Evolutionary conservation across 768 basidiomycete species (phyloP).

Genomic region (Lactarius hengduanensis): DNA sequence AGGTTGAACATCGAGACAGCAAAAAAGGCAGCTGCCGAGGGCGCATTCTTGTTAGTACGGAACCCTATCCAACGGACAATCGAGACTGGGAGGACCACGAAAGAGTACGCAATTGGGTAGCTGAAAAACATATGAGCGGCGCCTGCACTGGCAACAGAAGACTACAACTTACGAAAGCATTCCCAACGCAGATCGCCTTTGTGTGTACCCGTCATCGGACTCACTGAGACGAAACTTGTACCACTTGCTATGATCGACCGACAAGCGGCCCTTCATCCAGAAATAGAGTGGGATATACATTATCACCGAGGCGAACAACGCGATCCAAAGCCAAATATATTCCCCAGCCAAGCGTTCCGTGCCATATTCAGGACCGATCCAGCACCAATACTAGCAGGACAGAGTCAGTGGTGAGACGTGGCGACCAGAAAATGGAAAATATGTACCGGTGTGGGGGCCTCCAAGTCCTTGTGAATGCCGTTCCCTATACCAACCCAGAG

Average conservation of each 20-base stretch:
- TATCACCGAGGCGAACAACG: constrained; percentile 37
- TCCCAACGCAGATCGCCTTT: constrained; percentile 18
- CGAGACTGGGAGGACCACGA: too few species aligned
- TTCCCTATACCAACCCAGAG: constrained; percentile 41
- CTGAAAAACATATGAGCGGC: constrained; percentile 25
- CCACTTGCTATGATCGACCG: constrained; percentile 35
- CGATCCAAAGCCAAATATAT: constrained; percentile 47
- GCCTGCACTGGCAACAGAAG: neutral
- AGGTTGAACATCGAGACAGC: constrained; percentile 38
- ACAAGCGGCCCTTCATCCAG: constrained; percentile 39
- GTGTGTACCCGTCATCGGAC: constrained; percentile 8
- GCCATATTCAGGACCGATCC: constrained; percentile 38
- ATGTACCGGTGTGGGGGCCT: constrained; percentile 39
- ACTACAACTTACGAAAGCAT: constrained; percentile 32
- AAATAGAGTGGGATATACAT: constrained; percentile 40
- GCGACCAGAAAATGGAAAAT: neutral
- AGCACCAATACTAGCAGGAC: constrained; percentile 40
- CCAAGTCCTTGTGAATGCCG: constrained; percentile 29
- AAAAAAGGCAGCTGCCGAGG: constrained; percentile 37
- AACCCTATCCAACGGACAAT: neutral
- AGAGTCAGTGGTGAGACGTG: neutral
- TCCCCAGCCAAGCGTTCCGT: constrained; percentile 40
- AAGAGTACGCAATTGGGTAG: constrained; percentile 35
- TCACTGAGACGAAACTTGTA: constrained; percentile 36
- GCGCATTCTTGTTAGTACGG: constrained; percentile 23